Conservation (phyloP, 495 filamentous ascomycete species). For the Podospora pseudopauciseta region DNA sequence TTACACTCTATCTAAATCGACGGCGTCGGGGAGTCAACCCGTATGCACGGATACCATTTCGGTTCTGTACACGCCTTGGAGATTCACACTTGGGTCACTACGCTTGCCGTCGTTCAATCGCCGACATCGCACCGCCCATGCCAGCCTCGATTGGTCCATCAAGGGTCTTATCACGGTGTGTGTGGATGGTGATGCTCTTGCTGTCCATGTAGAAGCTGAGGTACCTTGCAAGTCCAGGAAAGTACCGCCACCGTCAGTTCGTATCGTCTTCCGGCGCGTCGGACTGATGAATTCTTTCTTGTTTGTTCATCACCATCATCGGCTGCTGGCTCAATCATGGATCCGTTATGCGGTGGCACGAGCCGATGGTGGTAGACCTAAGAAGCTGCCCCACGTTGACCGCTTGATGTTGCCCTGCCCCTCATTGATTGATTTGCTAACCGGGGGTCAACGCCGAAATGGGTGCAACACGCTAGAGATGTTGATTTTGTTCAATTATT, state of each 20-base stretch:
- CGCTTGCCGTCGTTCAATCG: slow-evolving; percentile 16
- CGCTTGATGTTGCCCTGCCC: slow-evolving; percentile 3
- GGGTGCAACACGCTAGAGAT: background rate
- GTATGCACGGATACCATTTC: background rate
- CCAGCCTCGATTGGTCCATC: slow-evolving; percentile 7
- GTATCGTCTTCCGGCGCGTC: background rate
- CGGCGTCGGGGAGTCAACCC: slow-evolving; percentile 9
- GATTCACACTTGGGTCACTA: background rate
- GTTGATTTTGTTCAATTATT: background rate
- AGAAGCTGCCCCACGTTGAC: slow-evolving; percentile 5
- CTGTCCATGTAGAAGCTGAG: background rate
- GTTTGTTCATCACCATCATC: background rate
- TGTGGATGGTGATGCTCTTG: background rate
- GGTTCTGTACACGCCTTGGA: background rate
- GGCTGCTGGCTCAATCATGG: background rate
- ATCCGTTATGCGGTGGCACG: background rate
- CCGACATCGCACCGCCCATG: slow-evolving; percentile 23
- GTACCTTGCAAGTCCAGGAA: background rate
- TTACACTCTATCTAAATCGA: background rate
- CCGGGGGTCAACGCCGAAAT: slow-evolving; percentile 6
- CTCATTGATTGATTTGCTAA: background rate
- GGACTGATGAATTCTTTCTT: background rate
- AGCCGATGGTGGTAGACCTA: background rate
- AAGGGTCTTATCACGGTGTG: slow-evolving; percentile 10
- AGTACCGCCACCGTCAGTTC: background rate